Evolutionary conservation across 148 eudicot genomes (phyloP).

Genomic region (Euryodendron excelsum): DNA sequence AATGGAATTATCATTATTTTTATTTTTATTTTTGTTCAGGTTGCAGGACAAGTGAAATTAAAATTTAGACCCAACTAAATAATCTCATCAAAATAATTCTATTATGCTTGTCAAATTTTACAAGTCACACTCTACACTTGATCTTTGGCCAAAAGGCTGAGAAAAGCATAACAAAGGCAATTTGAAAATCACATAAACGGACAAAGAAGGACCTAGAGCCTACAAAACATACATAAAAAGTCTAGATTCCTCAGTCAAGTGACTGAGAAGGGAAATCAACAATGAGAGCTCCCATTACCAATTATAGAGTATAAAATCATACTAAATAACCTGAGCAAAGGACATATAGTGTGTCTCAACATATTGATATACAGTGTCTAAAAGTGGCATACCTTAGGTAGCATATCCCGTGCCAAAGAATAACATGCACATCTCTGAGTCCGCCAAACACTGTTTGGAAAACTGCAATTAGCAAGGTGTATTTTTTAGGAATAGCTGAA

Average conservation of each 20-base stretch:
- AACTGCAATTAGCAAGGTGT: background rate
- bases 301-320: background rate
- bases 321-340: background rate
- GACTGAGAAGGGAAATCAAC: background rate
- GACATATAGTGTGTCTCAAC: background rate
- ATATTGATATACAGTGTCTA: background rate
- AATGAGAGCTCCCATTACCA: background rate
- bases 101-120: background rate
- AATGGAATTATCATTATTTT: background rate
- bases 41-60: background rate
- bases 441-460: background rate
- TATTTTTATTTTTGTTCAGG: background rate
- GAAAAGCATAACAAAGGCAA: background rate
- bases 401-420: slow-evolving; percentile 2
- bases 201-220: background rate
- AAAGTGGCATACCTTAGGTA: background rate
- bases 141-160: background rate
- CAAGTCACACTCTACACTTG: background rate
- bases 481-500: background rate
- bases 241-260: background rate
- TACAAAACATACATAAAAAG: background rate
- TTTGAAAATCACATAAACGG: background rate
- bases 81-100: background rate
- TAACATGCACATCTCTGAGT: background rate
- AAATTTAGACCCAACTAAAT: background rate